Percentiles rank a stretch among this genome's conserved stretches.
phyloP scores from a whole-genome alignment of 1,139 yeast species.

The Debaryomyces psychrophilus region DNA sequence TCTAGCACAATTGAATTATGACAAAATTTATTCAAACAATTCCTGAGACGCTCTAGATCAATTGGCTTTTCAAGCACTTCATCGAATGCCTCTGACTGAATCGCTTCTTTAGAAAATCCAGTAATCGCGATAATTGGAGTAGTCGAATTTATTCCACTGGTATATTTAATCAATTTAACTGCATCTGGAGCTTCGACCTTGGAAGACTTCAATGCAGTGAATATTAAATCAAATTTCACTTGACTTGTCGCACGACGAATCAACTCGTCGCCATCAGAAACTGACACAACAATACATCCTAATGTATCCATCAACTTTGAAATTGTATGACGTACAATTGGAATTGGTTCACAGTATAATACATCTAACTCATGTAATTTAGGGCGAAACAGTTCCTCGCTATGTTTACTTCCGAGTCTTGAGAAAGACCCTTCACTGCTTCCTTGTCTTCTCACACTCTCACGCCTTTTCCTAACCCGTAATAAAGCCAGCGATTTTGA shows the following conservation, averaged over 20 bases:
- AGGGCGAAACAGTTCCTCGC: slow-evolving; percentile 6
- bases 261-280: slow-evolving; percentile 80
- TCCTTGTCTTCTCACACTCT: slow-evolving; percentile 44
- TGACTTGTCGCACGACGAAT: slow-evolving; percentile 82
- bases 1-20: slow-evolving; percentile 18
- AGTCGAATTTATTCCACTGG: slow-evolving; percentile 71
- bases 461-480: slow-evolving; percentile 62
- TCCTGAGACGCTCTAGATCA: slow-evolving; percentile 33
- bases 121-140: slow-evolving; percentile 84
- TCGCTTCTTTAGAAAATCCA: slow-evolving; percentile 71
- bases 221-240: slow-evolving; percentile 80
- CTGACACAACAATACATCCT: slow-evolving; percentile 83
- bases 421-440: slow-evolving; percentile 16
- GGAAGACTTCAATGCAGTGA: slow-evolving; percentile 72
- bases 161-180: slow-evolving; percentile 73
- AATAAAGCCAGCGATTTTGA: slow-evolving; percentile 52
- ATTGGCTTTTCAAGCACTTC: slow-evolving; percentile 80
- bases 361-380: slow-evolving; percentile 55
- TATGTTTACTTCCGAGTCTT: slow-evolving; percentile 5
- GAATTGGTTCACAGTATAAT: slow-evolving; percentile 83
- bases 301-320: slow-evolving; percentile 65
- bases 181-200: slow-evolving; percentile 75
- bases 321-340: slow-evolving; percentile 74
- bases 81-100: slow-evolving; percentile 59
- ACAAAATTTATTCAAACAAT: slow-evolving; percentile 23